Base-by-base conservation (phyloP, 495 filamentous ascomycete genomes). In the Filosporella fistucella region DNA sequence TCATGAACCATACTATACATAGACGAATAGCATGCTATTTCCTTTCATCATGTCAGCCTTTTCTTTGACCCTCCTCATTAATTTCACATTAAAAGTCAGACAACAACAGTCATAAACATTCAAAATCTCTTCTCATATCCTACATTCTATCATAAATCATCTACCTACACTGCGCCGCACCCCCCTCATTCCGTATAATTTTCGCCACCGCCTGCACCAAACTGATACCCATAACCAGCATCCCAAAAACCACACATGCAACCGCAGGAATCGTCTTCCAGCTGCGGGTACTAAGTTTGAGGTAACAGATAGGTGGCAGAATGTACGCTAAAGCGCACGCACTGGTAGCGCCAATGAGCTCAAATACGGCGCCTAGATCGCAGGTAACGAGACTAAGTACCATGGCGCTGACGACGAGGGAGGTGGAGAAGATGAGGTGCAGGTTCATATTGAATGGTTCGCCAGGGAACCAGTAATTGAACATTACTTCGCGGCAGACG, bases 401-500 rank as follows among this genome's bases (percentile, higher is more conserved):
- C 85, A 93, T 88, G 42, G 93, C 86, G 22, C 79, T 72, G 16
- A 90, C 70, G 14, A 96, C 89, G 39, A 96, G 69, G 11, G 78
- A 66, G 1, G 89, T 86, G 30, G 81, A 91, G 60, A 96, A 86
- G 39, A 93, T 78, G 40, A 97, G 60, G 60, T 98, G 93, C 40
- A 90, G 80, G 49, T 84, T 83, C 57, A 88, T 79, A 59, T 86
- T 86, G 64, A 86, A 90, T 0, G 85, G 85, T 52, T 90, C 83
- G 52, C 67, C 68, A 1, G 84, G 86, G 65, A 89, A 96, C 67
- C 82, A 98, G 68, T 95, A 98, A 38, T 87, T 91, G 26, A 86
- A 77, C 85, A 97, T 95, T 33, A 97, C 93, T 63, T 95, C 91
- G 47, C 93, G 81, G 64, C 94, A 97, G 35, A 98, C 93, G 64